Evolutionary conservation across 2,329 filamentous ascomycete genomes (phyloP), one percentile per base, ranked within the genome.

Genomic region (Albifimbria verrucaria): DNA sequence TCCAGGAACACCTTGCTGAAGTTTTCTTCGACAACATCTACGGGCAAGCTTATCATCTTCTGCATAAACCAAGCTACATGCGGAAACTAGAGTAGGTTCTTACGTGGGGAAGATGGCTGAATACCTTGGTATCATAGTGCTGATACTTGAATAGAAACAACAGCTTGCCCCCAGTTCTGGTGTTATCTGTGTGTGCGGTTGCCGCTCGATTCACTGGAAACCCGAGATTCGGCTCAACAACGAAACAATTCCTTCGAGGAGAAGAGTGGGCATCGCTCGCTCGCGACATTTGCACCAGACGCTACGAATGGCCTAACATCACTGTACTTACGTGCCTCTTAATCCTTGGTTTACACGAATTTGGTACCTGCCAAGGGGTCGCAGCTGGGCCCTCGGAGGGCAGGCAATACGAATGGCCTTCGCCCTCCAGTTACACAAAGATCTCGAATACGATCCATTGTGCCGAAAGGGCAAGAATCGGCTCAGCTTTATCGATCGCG

Each of bases 1-100:
- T 97, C 12, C 94, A 97, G 67, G 89, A 96, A 65, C 93, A 97
- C 70, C 79, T 99, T 6, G 87, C 92, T 18, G 92, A 97, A 64
- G 86, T 97, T 1, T 99, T 95, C 67, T 99, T 97, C 65, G 93
- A 97, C 65, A 92, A 89, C 63, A 83, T 97, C 1, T 97, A 99
- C 66, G 94, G 94, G 9, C 94, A 97, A 67, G 90, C 91, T 28
- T 99, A 97, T 68, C 89, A 95, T 58, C 76, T 99, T 20, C 82
- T 99, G 10, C 94, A 99, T 72, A 97, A 97, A 68, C 93, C 94
- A 36, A 97, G 92, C 68, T 97, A 95, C 68, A 96, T 97, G 89
- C 83, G 92, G 55, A 91, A 91, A 63, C 70, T 94, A 51, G 84
- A 79, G 86, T 87, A 72, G 57, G 82, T 75, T 52, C 20, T 20